Evolutionary conservation across 2,329 filamentous ascomycete species (phyloP).

Genomic region (Alternaria postmessia): DNA sequence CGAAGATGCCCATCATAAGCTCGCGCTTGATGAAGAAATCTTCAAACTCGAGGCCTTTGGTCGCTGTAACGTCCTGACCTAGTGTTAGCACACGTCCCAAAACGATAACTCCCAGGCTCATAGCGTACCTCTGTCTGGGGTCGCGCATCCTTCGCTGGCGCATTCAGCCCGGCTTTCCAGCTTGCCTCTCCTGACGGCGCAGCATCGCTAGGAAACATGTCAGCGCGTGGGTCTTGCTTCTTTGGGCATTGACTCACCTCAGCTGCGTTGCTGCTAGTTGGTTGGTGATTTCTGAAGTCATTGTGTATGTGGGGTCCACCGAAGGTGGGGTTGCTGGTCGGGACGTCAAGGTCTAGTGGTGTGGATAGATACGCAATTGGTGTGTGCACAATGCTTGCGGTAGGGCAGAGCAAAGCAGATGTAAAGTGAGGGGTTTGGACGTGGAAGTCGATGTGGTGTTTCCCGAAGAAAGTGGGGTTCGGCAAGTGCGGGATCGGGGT

Average conservation of each 20-base stretch:
- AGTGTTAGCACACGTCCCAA: conserved; percentile 14
- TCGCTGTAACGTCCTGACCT: conserved; percentile 91
- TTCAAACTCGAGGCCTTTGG: conserved; percentile 97
- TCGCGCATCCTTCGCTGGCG: conserved; percentile 77
- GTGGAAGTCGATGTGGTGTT: conserved; percentile 24
- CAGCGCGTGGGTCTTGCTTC: conserved; percentile 11
- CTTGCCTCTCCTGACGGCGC: conserved; percentile 63
- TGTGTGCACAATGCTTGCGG: conserved; percentile 30
- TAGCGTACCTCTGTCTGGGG: conserved; percentile 78
- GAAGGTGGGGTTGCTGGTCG: conserved; percentile 27
- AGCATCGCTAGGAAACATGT: conserved; percentile 53
- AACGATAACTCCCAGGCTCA: background rate
- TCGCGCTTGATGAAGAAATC: conserved; percentile 95
- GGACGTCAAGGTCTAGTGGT: conserved; percentile 23
- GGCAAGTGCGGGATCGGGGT: conserved; percentile 9
- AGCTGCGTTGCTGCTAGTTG: conserved; percentile 65
- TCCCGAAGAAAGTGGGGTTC: conserved; percentile 21
- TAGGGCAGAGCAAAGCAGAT: conserved; percentile 26
- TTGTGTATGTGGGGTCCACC: conserved; percentile 46
- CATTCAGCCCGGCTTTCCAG: conserved; percentile 77
- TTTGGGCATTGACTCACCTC: conserved; percentile 47
- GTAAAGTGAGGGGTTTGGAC: conserved; percentile 26
- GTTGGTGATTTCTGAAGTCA: conserved; percentile 62
- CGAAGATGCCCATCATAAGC: conserved; percentile 98
- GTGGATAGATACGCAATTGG: conserved; percentile 17